phyloP scores from a whole-genome alignment of 768 basidiomycete species.

The Russula vinacea region DNA sequence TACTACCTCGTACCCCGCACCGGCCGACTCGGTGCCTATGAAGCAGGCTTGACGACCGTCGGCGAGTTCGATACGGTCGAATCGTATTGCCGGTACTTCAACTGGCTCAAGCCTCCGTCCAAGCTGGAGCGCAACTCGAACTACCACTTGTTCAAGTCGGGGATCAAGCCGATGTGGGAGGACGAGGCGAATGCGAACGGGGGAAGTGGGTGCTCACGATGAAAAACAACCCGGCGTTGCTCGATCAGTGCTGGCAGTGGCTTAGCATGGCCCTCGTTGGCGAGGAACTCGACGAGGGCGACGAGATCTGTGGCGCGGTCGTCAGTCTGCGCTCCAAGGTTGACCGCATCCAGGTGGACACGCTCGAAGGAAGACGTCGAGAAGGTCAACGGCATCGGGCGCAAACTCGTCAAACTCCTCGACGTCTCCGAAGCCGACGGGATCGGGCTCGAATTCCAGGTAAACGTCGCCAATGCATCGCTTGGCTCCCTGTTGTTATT shows the following conservation, averaged over 20 bases:
- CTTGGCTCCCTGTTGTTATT: not conserved
- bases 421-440: conserved; percentile 81
- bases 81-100: conserved; percentile 87
- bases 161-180: conserved; percentile 98
- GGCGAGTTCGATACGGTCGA: conserved; percentile 91
- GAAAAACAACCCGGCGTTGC: conserved; percentile 71
- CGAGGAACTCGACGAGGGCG: conserved; percentile 65
- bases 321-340: conserved; percentile 84
- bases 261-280: conserved; percentile 90
- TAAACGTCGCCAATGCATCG: conserved; percentile 36
- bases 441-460: conserved; percentile 90
- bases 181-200: conserved; percentile 88
- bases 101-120: conserved; percentile 91
- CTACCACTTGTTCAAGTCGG: conserved; percentile 92
- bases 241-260: conserved; percentile 90
- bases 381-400: conserved; percentile 78
- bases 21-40: conserved; percentile 72
- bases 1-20: conserved; percentile 31
- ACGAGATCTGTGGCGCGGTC: conserved; percentile 79
- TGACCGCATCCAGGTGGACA: conserved; percentile 90
- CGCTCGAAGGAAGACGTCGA: conserved; percentile 83
- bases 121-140: conserved; percentile 87
- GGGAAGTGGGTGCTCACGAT: conserved; percentile 96
- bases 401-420: conserved; percentile 75
- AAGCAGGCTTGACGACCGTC: conserved; percentile 80